phyloP scores from a whole-genome alignment of 768 basidiomycete genomes.

The Lyophyllum semitale region DNA sequence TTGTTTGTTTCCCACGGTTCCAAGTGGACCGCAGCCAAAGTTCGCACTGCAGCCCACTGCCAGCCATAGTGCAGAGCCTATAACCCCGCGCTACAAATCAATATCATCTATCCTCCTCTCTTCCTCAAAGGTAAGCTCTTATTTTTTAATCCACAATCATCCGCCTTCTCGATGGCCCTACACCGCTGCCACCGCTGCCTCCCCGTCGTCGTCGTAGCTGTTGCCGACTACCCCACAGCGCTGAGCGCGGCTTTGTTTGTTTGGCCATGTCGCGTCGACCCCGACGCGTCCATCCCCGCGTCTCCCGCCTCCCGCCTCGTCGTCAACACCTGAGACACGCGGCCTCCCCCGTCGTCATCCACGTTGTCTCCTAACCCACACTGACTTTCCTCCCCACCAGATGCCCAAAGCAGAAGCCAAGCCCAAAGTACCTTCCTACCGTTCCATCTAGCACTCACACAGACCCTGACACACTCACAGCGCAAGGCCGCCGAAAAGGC shows the following conservation, averaged over 20 bases:
- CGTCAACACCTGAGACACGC: background rate
- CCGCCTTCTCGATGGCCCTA: background rate
- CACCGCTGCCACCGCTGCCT: background rate
- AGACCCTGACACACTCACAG: conserved; percentile 32
- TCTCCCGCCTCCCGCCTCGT: background rate
- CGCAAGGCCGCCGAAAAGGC: conserved; percentile 78
- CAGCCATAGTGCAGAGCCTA: conserved; percentile 7
- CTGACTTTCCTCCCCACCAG: conserved; percentile 29
- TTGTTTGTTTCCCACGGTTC: conserved; percentile 11
- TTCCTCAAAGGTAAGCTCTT: background rate
- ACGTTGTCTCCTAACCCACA: no score
- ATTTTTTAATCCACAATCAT: background rate
- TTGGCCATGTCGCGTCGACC: conserved; percentile 14
- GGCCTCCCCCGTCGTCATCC: background rate
- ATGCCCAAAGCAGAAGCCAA: conserved; percentile 79
- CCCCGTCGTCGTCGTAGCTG: background rate
- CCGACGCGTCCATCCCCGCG: conserved; percentile 12
- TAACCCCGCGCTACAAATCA: background rate
- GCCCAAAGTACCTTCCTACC: conserved; percentile 54
- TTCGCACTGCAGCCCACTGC: conserved; percentile 1
- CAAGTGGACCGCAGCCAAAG: background rate
- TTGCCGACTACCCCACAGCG: conserved; percentile 4
- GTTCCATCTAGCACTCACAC: conserved; percentile 1
- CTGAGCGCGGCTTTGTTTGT: conserved; percentile 14
- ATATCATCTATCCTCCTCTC: background rate